Evolutionary conservation across 495 filamentous ascomycete species (phyloP), one percentile per base, ranked within the genome.

Genomic region (Xylaria flabelliformis): DNA sequence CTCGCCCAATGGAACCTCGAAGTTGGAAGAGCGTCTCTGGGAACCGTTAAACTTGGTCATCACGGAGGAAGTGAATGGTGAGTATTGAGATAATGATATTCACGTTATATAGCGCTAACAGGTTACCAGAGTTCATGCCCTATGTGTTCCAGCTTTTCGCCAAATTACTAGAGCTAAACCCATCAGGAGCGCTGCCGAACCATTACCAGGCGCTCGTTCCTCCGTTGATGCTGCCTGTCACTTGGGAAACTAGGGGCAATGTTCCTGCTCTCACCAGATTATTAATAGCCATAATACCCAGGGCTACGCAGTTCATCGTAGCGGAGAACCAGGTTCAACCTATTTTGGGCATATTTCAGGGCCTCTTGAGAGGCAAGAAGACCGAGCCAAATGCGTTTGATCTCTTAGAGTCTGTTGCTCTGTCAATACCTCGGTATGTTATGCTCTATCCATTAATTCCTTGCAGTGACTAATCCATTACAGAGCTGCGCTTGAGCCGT

Each of bases 91-190:
- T 36, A 13, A 51, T 68, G 13, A 1, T 8, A 63, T 69, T 24
- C 26, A 65, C 36, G 26, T 46, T 53, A 10, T 5, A 56, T 32
- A 21, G 15, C 4, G 74, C 72, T 82, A 58, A 75, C 72, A 13
- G 44, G 3, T 63, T 32, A 1, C 50, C 76, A 93, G 97, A 99
- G 82, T 99, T 98, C 80, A 91, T 92, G 74, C 97, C 96, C 13
- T 99, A 97, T 75, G 90, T 98, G 53, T 97, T 99, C 85, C 97
- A 98, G 81, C 88, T 99, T 36, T 93, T 98, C 69, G 91, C 94
- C 4, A 91, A 94, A 24, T 88, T 98, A 44, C 88, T 98, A 3
- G 94, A 97, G 82, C 87, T 91, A 36, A 93, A 95, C 73, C 90
- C 93, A 3, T 85, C 92, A 7, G 91, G 85, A 8, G 85, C 90